These are phyloP conservation scores for Geotrichum restrictum DNA, from an alignment of 1,139 yeast genomes.

Conservation along the genomic window DNA sequence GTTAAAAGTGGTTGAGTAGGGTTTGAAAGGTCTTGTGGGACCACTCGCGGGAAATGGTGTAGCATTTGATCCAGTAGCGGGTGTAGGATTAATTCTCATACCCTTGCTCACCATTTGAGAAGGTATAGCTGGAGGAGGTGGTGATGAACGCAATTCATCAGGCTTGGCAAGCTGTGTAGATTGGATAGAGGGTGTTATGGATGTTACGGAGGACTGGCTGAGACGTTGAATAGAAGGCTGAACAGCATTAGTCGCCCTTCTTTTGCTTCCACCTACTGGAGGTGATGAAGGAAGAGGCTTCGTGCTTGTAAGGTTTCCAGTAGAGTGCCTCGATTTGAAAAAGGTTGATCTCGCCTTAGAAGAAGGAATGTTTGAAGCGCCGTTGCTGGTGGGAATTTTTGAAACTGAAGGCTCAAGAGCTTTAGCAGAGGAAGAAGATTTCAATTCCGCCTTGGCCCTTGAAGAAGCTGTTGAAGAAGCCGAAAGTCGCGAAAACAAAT, in stretches of 20 bases:
- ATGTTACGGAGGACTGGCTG: neutral
- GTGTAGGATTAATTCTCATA: conserved; percentile 1
- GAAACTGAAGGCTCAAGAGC: neutral
- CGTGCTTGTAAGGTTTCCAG: conserved; percentile 2
- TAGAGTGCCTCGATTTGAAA: conserved; percentile 5
- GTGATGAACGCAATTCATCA: conserved; percentile 22
- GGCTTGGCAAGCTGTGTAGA: conserved; percentile 13
- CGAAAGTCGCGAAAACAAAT: conserved; percentile 31
- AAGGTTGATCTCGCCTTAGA: neutral
- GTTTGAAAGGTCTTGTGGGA: neutral
- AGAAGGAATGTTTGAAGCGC: neutral
- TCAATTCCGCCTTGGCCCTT: conserved; percentile 26
- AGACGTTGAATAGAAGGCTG: neutral
- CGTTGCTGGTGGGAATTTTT: neutral
- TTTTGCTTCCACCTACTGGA: neutral
- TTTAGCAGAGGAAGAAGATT: neutral
- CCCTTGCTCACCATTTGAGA: conserved; percentile 19
- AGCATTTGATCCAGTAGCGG: neutral
- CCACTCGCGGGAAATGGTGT: neutral
- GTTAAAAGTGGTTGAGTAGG: neutral
- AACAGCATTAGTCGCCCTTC: neutral
- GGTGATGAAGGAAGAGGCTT: conserved; percentile 9
- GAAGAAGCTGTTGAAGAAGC: conserved; percentile 32
- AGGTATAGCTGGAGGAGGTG: conserved; percentile 24
- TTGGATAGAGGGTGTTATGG: conserved; percentile 21